These are phyloP conservation scores for Podila horticola DNA, from an alignment of 192 early-diverging fungal genomes.

Conservation along the genomic window DNA sequence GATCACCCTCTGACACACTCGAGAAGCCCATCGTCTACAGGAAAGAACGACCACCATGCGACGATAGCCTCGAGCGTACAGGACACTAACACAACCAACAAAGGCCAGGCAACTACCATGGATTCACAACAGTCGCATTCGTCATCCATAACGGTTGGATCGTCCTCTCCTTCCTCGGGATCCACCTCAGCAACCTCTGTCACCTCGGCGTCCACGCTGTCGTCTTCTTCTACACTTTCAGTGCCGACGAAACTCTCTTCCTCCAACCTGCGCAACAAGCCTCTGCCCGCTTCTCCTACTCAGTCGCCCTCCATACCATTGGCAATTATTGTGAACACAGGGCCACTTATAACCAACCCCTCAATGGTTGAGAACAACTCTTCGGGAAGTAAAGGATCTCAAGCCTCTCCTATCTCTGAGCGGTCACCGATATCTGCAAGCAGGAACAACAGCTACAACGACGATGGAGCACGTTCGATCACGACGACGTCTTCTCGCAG, in stretches of 20 bases:
- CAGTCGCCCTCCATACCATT: not conserved
- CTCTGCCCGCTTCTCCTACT: slow-evolving; percentile 12
- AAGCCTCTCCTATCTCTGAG: not conserved
- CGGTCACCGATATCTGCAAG: slow-evolving; percentile 5
- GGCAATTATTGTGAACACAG: not conserved
- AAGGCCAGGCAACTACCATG: not conserved
- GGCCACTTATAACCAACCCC: too few relatives aligned
- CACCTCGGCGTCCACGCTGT: not conserved
- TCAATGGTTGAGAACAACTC: too few relatives aligned
- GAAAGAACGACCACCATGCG: too few relatives aligned
- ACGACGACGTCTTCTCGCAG: not conserved
- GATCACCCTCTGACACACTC: not conserved
- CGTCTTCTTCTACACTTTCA: not conserved
- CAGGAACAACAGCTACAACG: slow-evolving; percentile 14
- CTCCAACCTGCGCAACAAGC: slow-evolving; percentile 8
- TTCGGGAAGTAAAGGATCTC: too few relatives aligned
- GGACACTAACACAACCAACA: not conserved
- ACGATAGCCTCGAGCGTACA: not conserved
- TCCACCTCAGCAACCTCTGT: slow-evolving; percentile 3
- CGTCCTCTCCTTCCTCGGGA: not conserved
- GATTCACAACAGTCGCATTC: not conserved
- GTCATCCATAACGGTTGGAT: not conserved
- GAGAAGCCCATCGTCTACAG: too few relatives aligned
- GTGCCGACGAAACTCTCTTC: slow-evolving; percentile 14
- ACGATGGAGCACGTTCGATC: not conserved